Percentiles rank a stretch among this genome's conserved stretches.
phyloP scores from a whole-genome alignment of 495 filamentous ascomycete species.

The Aspergillus sclerotioniger region DNA sequence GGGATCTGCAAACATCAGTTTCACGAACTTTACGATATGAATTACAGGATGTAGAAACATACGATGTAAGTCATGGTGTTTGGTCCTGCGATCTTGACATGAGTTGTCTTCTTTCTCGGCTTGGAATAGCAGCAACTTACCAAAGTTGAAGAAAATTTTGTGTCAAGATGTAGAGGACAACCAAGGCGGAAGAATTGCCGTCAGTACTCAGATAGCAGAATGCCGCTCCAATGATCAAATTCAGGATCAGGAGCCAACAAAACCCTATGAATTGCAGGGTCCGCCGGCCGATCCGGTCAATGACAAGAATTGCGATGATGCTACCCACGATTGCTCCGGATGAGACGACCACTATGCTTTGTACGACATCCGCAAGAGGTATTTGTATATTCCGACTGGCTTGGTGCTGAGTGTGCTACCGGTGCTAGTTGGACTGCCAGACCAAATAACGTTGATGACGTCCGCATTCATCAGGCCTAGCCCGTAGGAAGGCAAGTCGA shows the following conservation, averaged over 20 bases:
- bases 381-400: constrained; percentile 2
- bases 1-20: constrained; percentile 7
- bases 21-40: neutral
- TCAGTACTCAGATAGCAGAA: neutral
- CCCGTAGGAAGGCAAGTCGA: constrained; percentile 15
- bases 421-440: neutral
- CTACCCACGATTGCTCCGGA: constrained; percentile 14
- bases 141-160: constrained; percentile 19
- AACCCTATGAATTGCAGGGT: constrained; percentile 15
- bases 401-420: neutral
- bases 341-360: constrained; percentile 14
- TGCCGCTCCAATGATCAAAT: constrained; percentile 10
- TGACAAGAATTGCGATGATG: constrained; percentile 7
- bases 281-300: constrained; percentile 13
- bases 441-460: constrained; percentile 14
- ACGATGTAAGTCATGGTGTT: constrained; percentile 18
- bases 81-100: constrained; percentile 3
- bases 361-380: constrained; percentile 2
- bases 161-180: constrained; percentile 12
- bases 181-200: constrained; percentile 5
- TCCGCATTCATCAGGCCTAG: constrained; percentile 13
- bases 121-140: neutral
- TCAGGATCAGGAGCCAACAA: constrained; percentile 10
- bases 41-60: neutral
- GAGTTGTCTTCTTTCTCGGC: neutral